Evolutionary conservation across 768 basidiomycete species (phyloP).

Genomic region (Lentinula boryana): DNA sequence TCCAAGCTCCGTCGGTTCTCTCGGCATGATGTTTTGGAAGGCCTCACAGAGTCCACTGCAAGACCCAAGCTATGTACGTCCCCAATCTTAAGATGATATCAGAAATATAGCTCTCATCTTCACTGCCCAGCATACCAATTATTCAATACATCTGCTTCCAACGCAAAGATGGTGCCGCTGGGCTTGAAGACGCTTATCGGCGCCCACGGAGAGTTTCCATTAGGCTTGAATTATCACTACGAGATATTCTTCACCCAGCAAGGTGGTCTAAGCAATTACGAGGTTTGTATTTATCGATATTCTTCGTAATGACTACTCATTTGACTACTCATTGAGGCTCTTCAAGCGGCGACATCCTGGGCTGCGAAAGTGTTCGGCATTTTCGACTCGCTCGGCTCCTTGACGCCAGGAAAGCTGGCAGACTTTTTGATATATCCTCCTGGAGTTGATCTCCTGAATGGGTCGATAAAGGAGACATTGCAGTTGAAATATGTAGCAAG

Average conservation of each 20-base stretch:
- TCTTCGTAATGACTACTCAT: neutral
- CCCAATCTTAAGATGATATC: neutral
- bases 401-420: constrained; percentile 62
- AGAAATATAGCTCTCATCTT: constrained; percentile 1
- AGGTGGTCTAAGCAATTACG: constrained; percentile 67
- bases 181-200: constrained; percentile 64
- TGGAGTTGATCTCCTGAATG: constrained; percentile 50
- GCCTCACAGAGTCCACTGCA: constrained; percentile 52
- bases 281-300: constrained; percentile 32
- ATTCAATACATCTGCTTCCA: constrained; percentile 64
- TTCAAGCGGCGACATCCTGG: constrained; percentile 62
- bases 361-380: constrained; percentile 65
- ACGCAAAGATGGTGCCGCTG: constrained; percentile 61
- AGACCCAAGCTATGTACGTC: constrained; percentile 34
- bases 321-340: constrained; percentile 38
- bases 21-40: constrained; percentile 59
- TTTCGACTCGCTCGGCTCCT: constrained; percentile 52
- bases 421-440: constrained; percentile 65
- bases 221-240: constrained; percentile 72
- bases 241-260: constrained; percentile 62
- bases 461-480: constrained; percentile 41
- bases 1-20: constrained; percentile 60
- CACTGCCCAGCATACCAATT: constrained; percentile 47
- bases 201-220: constrained; percentile 68
- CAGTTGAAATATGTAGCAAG: constrained; percentile 52